Conservation (phyloP, 495 filamentous ascomycete genomes). For the Aspergillus cavernicola region DNA sequence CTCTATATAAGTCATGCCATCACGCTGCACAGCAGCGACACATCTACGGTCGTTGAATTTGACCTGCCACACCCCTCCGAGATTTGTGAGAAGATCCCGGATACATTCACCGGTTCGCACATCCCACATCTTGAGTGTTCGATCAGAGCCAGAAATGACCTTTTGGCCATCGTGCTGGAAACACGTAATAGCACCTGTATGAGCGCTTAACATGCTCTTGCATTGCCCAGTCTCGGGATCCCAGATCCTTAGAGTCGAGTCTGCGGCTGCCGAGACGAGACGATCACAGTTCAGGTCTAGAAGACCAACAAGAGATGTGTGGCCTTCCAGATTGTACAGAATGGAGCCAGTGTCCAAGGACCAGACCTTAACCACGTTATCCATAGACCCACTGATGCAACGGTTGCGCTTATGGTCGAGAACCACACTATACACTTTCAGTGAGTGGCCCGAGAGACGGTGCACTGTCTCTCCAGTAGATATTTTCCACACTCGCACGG, state of each 20-base stretch:
- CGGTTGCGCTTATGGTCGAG: conserved; percentile 87
- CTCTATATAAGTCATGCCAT: conserved; percentile 91
- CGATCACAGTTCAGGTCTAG: conserved; percentile 83
- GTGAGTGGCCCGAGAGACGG: conserved; percentile 79
- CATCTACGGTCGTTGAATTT: conserved; percentile 94
- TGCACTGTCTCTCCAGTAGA: conserved; percentile 90
- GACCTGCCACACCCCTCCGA: conserved; percentile 97
- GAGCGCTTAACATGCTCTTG: conserved; percentile 81
- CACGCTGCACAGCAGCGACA: conserved; percentile 93
- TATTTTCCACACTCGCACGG: conserved; percentile 95
- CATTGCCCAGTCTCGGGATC: conserved; percentile 92
- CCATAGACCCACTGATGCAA: conserved; percentile 98
- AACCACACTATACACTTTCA: conserved; percentile 98
- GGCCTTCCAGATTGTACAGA: conserved; percentile 88
- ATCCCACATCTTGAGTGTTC: conserved; percentile 99
- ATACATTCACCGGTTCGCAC: conserved; percentile 87
- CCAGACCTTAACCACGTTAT: conserved; percentile 97
- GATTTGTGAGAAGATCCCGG: conserved; percentile 89
- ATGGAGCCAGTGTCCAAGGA: conserved; percentile 84
- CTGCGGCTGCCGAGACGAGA: conserved; percentile 91
- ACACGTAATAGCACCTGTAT: conserved; percentile 96
- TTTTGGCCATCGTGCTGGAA: conserved; percentile 98
- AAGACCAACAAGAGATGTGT: conserved; percentile 88
- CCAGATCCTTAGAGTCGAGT: conserved; percentile 95
- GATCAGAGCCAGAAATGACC: conserved; percentile 92